Percentiles rank a stretch among this genome's conserved stretches.
These are phyloP conservation scores for Starmera caribaea DNA, from an alignment of 805 yeast genomes.

Conservation along the genomic window DNA sequence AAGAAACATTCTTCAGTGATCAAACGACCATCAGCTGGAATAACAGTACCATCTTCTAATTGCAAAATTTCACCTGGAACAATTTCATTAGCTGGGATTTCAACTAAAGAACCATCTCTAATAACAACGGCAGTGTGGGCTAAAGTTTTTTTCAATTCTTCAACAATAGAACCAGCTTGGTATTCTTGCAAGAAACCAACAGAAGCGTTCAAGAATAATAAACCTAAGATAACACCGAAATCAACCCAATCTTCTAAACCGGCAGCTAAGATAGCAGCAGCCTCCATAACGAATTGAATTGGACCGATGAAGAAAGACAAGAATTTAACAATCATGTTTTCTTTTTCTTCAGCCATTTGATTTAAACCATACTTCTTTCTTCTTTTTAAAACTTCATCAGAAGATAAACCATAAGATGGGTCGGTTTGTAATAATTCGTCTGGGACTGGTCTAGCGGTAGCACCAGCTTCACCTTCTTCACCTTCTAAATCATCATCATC, in stretches of 20 bases:
- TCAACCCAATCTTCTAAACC: conserved; percentile 98
- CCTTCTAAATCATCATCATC: conserved; percentile 43
- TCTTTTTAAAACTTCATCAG: conserved; percentile 72
- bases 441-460: conserved; percentile 69
- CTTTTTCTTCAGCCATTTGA: conserved; percentile 86
- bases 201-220: conserved; percentile 75
- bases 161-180: conserved; percentile 98
- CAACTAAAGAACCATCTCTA: conserved; percentile 71
- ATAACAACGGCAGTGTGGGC: conserved; percentile 83
- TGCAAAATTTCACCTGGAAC: conserved; percentile 94
- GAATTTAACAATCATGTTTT: conserved; percentile 71
- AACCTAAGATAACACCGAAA: conserved; percentile 93
- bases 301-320: conserved; percentile 89
- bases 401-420: conserved; percentile 64
- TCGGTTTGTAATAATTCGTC: conserved; percentile 80
- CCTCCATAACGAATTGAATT: conserved; percentile 95
- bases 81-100: conserved; percentile 73
- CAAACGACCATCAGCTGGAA: conserved; percentile 89
- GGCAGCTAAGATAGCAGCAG: conserved; percentile 91
- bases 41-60: conserved; percentile 87
- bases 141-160: conserved; percentile 88
- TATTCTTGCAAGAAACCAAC: conserved; percentile 96
- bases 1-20: conserved; percentile 78
- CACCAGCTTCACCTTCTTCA: conserved; percentile 35
- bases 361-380: conserved; percentile 86